These are phyloP conservation scores for Singerocomus inundabilis DNA, from an alignment of 1,284 basidiomycete genomes.

Conservation along the genomic window DNA sequence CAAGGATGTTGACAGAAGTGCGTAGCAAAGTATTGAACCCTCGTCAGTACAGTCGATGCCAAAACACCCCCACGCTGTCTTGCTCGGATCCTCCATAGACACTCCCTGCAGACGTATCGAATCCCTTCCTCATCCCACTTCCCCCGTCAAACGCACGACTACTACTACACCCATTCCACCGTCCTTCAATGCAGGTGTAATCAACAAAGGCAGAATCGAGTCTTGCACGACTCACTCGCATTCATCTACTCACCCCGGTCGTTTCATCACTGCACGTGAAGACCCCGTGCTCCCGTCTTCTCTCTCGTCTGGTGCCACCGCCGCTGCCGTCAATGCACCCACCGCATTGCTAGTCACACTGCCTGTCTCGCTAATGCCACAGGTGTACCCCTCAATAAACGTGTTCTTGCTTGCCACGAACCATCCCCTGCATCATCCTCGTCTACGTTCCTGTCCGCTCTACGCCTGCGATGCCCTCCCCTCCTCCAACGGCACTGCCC, in stretches of 20 bases:
- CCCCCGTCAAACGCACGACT: conserved; percentile 61
- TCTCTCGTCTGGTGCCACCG: conserved; percentile 58
- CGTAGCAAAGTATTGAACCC: too few relatives aligned
- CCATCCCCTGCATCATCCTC: conserved; percentile 68
- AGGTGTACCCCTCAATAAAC: conserved; percentile 68
- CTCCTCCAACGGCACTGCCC: conserved; percentile 57
- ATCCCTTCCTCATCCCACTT: conserved; percentile 63
- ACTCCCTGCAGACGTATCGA: conserved; percentile 49
- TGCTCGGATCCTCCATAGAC: conserved; percentile 44
- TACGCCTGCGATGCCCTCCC: conserved; percentile 65
- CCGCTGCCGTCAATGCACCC: conserved; percentile 32
- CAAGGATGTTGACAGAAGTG: too few relatives aligned
- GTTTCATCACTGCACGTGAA: conserved; percentile 72
- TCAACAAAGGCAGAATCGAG: conserved; percentile 75
- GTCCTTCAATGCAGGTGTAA: conserved; percentile 63
- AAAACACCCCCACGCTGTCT: conserved; percentile 66
- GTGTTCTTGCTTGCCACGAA: conserved; percentile 78
- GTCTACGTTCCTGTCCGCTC: conserved; percentile 62
- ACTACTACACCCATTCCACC: conserved; percentile 52
- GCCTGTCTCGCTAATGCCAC: conserved; percentile 72
- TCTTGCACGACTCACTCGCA: conserved; percentile 51
- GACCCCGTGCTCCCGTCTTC: conserved; percentile 62
- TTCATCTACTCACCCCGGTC: conserved; percentile 54
- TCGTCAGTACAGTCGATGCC: too few relatives aligned
- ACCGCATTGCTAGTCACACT: conserved; percentile 64